phyloP scores from a whole-genome alignment of 2,329 filamentous ascomycete genomes.

The Pseudocercospora fuligena region DNA sequence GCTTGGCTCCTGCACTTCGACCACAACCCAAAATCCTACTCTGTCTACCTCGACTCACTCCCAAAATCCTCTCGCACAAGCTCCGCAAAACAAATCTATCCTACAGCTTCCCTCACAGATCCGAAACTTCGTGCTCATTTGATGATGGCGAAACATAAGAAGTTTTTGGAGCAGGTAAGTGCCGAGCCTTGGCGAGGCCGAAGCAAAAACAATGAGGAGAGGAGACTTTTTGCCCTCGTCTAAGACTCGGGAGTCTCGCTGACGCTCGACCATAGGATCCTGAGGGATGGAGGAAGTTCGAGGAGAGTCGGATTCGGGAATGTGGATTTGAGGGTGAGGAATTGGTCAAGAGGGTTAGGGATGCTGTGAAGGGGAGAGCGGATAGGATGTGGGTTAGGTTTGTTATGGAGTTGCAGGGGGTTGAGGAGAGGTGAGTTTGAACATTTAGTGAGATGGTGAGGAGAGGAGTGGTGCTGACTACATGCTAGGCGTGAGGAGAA shows the following conservation, averaged over 20 bases:
- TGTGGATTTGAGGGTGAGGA: background rate
- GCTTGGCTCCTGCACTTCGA: constrained; percentile 4
- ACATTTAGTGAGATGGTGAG: background rate
- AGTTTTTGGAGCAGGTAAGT: constrained; percentile 2
- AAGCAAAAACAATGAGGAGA: too few species aligned
- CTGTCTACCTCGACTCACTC: background rate
- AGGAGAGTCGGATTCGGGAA: background rate
- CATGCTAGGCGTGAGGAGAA: background rate
- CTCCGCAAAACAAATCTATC: constrained; percentile 4
- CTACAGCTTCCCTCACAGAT: constrained; percentile 6
- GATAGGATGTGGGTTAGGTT: constrained; percentile 1
- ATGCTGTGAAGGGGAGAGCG: background rate
- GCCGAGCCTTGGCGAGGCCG: too few species aligned
- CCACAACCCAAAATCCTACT: background rate
- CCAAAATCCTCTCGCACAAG: background rate
- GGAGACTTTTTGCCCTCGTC: too few species aligned
- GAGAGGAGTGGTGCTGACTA: background rate
- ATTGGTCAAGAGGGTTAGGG: background rate
- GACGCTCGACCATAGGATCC: background rate
- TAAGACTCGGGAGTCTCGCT: too few species aligned
- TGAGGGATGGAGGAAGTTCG: background rate
- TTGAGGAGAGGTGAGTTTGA: constrained; percentile 8
- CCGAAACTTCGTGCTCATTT: constrained; percentile 8
- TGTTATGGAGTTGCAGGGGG: constrained; percentile 1
- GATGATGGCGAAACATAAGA: constrained; percentile 11